A percentile compares a stretch with the other conserved stretches of the same genome.
Evolutionary conservation across 1,284 basidiomycete species (phyloP).

Genomic region (Tilletiopsis washingtonensis): DNA sequence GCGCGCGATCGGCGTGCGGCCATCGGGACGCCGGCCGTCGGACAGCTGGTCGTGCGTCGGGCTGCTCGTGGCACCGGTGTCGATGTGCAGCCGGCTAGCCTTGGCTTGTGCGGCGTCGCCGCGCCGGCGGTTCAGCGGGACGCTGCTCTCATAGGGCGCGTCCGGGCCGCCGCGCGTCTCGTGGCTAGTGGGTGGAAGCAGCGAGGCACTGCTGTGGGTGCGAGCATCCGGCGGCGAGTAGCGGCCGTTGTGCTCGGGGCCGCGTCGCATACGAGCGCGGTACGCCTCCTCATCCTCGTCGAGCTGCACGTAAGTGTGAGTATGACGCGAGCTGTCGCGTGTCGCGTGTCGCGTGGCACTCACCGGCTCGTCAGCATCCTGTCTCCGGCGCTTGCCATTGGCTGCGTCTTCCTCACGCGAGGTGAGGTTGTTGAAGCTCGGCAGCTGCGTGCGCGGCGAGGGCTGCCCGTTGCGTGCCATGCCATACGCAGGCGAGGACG

Average conservation of each 20-base stretch:
- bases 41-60: background rate
- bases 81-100: constrained; percentile 35
- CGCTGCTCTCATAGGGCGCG: constrained; percentile 2
- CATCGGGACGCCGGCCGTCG: constrained; percentile 2
- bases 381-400: constrained; percentile 4
- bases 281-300: constrained; percentile 1
- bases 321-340: background rate
- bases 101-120: constrained; percentile 39
- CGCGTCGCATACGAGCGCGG: background rate
- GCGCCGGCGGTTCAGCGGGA: constrained; percentile 31
- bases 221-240: background rate
- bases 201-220: background rate
- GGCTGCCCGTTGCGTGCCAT: background rate
- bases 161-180: background rate
- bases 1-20: constrained; percentile 11
- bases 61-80: constrained; percentile 13
- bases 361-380: background rate
- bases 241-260: background rate
- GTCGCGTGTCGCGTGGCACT: background rate
- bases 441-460: constrained; percentile 5
- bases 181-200: background rate
- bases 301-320: background rate
- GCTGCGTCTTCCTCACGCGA: constrained; percentile 3
- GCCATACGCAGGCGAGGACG: background rate
- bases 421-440: constrained; percentile 5